These are phyloP conservation scores for Penicillium freii DNA, from an alignment of 2,329 filamentous ascomycete species.

Conservation along the genomic window DNA sequence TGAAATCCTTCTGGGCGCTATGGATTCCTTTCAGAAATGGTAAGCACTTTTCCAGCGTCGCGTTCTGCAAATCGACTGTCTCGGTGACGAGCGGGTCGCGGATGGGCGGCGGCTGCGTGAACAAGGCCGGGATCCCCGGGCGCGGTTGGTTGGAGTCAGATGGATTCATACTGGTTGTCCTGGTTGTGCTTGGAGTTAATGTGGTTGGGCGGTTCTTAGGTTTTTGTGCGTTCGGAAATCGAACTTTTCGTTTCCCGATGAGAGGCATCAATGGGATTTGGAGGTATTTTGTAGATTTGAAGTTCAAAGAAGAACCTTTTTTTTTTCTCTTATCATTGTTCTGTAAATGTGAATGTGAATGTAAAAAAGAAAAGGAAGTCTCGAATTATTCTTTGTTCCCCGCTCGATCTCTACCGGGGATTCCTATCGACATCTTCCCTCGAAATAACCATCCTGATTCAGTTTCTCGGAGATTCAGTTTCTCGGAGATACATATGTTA, in stretches of 20 bases:
- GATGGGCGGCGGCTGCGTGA: conserved; percentile 56
- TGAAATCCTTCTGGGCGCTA: conserved; percentile 57
- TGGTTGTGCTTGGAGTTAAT: background rate
- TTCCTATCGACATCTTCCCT: background rate
- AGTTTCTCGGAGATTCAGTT: background rate
- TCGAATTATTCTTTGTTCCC: conserved; percentile 1
- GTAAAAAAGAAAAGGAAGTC: background rate
- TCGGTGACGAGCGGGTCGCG: conserved; percentile 65
- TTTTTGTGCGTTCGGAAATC: conserved; percentile 32
- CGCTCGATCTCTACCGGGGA: background rate
- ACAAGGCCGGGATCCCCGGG: conserved; percentile 39
- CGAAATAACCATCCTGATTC: background rate
- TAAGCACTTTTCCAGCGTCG: conserved; percentile 66
- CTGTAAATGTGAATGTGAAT: conserved; percentile 8
- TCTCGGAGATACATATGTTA: background rate
- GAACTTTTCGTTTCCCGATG: conserved; percentile 39
- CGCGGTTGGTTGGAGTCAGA: conserved; percentile 10
- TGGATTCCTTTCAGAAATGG: conserved; percentile 59
- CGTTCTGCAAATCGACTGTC: conserved; percentile 66
- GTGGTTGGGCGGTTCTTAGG: conserved; percentile 17
- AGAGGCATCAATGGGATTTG: conserved; percentile 31
- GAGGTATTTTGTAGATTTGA: background rate
- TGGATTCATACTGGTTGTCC: conserved; percentile 9
- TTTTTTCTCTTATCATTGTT: conserved; percentile 9
- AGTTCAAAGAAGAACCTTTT: background rate